Base-by-base conservation (phyloP, 768 basidiomycete genomes). In the Russula emetica region DNA sequence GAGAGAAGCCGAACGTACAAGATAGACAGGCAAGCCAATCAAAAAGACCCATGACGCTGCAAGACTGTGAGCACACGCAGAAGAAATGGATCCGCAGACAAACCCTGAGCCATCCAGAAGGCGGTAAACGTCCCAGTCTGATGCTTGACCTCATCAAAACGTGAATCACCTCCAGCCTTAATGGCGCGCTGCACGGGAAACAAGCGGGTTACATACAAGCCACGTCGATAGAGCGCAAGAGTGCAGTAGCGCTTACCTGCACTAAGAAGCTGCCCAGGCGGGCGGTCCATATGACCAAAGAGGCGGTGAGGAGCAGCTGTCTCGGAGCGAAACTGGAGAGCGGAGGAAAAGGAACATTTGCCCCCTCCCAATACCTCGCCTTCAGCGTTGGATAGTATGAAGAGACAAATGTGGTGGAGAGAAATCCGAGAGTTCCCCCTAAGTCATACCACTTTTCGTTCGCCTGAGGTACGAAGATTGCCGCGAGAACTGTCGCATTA, bases 371-470 rank as follows among this genome's bases (percentile, higher is more conserved):
- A 67, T 79, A n/a, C 28, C 28, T 40, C 38, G 38, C 58, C 28
- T 52, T 60, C 50, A 88, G 71, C 5, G 77, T 71, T 1, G 86
- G 85, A 65, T 83, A 86, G 69, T 87, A 88, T 20, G 53, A 53
- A 88, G 73, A 26, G 85, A 87, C 14, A 81, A 75, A 6, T 83
- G 82, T 1, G 85, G 81, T 1, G 24, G 85, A 79, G 16, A 89
- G 71, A 76, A 87, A 91, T 3, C 88, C 88, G 3, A 83, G 52
- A 0, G 85, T 78, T 22, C 88, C 89, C 30, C 82, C 78, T 1
- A 90, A 73, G 70, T 91, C 88, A 67, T 83, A 91, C 70, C 77
- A 88, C 66, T 75, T 84, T 54, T 90, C 87, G 56, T 82, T 82
- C 45, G 84, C 78, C 62, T 79, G 80, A 2, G 88, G 89, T 5